Percentiles rank a stretch among this genome's conserved stretches.
Conservation (phyloP, 805 yeast species). For the Candida endomychidarum region DNA sequence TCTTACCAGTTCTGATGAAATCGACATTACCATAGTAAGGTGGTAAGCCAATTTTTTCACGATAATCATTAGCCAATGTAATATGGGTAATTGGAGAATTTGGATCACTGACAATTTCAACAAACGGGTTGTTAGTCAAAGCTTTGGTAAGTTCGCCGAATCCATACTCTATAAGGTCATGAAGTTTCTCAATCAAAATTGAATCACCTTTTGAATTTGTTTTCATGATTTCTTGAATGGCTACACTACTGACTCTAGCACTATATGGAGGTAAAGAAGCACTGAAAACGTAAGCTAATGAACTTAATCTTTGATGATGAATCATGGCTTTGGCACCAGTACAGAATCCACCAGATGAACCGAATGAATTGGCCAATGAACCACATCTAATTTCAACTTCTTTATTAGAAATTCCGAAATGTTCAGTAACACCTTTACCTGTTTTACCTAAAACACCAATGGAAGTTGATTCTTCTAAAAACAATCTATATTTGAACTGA, state of each 20-base stretch:
- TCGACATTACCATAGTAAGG: slow-evolving; percentile 48
- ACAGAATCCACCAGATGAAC: slow-evolving; percentile 91
- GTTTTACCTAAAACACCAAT: slow-evolving; percentile 81
- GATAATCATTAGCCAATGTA: slow-evolving; percentile 48
- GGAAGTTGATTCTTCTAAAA: slow-evolving; percentile 84
- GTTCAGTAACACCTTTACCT: slow-evolving; percentile 86
- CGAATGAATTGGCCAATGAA: slow-evolving; percentile 76
- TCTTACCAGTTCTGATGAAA: slow-evolving; percentile 44
- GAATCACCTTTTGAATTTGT: slow-evolving; percentile 34
- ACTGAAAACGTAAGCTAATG: slow-evolving; percentile 87
- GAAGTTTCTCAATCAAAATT: slow-evolving; percentile 32
- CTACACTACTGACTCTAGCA: slow-evolving; percentile 58
- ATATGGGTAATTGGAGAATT: slow-evolving; percentile 73
- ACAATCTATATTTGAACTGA: slow-evolving; percentile 79
- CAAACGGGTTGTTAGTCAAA: slow-evolving; percentile 31
- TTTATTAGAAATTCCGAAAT: slow-evolving; percentile 61
- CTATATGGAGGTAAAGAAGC: slow-evolving; percentile 94
- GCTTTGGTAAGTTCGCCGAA: slow-evolving; percentile 43
- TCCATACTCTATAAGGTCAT: slow-evolving; percentile 40
- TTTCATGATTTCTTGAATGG: slow-evolving; percentile 49
- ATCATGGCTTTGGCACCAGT: slow-evolving; percentile 83
- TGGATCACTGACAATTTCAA: slow-evolving; percentile 55
- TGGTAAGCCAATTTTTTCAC: slow-evolving; percentile 49
- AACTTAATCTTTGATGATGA: slow-evolving; percentile 87
- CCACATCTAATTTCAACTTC: slow-evolving; percentile 87